phyloP scores from a whole-genome alignment of 371 early-diverging fungal genomes.

The Mucor racemosus region DNA sequence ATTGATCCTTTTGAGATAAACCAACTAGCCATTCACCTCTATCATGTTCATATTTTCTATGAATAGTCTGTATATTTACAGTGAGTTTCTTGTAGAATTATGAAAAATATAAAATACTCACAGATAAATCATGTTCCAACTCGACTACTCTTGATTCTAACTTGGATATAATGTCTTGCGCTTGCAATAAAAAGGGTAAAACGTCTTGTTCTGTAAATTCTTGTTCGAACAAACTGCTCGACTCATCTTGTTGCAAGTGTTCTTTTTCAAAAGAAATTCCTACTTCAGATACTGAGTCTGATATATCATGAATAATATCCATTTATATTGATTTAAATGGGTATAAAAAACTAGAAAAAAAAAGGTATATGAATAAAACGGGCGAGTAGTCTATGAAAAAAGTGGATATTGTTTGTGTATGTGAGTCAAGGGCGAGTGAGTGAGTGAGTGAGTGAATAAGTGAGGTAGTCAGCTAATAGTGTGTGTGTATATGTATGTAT shows the following conservation, averaged over 20 bases:
- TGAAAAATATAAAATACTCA: conserved; percentile 11
- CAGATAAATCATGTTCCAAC: conserved; percentile 59
- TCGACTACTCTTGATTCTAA: conserved; percentile 60
- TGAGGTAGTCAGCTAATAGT: not conserved
- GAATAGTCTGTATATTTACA: conserved; percentile 42
- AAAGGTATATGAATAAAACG: conserved; percentile 2
- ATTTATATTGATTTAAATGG: not conserved
- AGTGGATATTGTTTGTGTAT: conserved; percentile 2
- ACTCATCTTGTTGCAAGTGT: not conserved
- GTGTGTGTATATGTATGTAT: not conserved
- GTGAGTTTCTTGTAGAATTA: not conserved
- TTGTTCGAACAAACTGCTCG: conserved; percentile 25
- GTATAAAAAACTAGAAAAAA: conserved; percentile 1
- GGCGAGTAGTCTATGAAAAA: not conserved
- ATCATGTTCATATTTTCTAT: conserved; percentile 61
- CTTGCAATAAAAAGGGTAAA: conserved; percentile 58
- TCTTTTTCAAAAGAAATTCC: conserved; percentile 3
- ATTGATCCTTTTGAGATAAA: conserved; percentile 60
- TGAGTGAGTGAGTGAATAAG: not conserved
- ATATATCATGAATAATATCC: not conserved
- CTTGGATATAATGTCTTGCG: conserved; percentile 60
- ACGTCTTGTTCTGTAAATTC: conserved; percentile 55
- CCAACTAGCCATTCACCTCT: conserved; percentile 59
- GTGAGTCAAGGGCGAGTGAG: not conserved
- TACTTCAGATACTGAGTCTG: conserved; percentile 6